phyloP scores from a whole-genome alignment of 2,329 filamentous ascomycete species.

The Cytospora schulzeri region DNA sequence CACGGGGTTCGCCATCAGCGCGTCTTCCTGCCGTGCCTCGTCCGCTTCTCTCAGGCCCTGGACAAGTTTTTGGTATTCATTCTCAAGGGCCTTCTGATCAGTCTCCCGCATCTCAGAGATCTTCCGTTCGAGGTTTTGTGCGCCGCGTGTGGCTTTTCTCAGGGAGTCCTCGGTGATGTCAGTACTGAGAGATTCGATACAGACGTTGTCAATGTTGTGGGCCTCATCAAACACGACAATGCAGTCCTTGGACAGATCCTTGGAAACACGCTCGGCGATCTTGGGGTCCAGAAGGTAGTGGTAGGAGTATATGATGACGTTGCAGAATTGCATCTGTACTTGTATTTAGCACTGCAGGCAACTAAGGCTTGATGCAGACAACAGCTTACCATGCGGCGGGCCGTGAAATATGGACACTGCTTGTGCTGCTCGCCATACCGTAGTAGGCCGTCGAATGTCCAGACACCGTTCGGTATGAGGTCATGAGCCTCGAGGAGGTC shows the following conservation, averaged over 20 bases:
- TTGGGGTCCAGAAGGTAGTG: slow-evolving; percentile 98
- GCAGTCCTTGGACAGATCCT: slow-evolving; percentile 94
- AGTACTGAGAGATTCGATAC: slow-evolving; percentile 95
- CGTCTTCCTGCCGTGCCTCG: slow-evolving; percentile 87
- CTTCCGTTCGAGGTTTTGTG: slow-evolving; percentile 85
- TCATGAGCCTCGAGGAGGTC: slow-evolving; percentile 95
- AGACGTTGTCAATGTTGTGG: slow-evolving; percentile 99
- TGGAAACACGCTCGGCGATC: slow-evolving; percentile 93
- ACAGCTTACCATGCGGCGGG: slow-evolving; percentile 77
- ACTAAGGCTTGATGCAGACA: background rate
- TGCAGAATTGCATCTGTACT: slow-evolving; percentile 90
- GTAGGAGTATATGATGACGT: slow-evolving; percentile 99
- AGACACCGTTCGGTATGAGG: slow-evolving; percentile 90
- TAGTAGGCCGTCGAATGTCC: slow-evolving; percentile 87
- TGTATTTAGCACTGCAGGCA: slow-evolving; percentile 25
- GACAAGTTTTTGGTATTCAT: slow-evolving; percentile 93
- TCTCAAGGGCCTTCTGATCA: slow-evolving; percentile 90
- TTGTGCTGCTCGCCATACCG: slow-evolving; percentile 93
- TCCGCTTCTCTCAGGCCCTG: slow-evolving; percentile 87
- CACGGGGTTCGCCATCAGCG: slow-evolving; percentile 95
- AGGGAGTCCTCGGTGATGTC: slow-evolving; percentile 95
- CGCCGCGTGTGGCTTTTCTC: slow-evolving; percentile 85
- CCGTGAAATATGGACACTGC: slow-evolving; percentile 97
- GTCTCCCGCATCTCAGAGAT: slow-evolving; percentile 95
- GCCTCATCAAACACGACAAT: slow-evolving; percentile 99